Evolutionary conservation across 805 yeast species (phyloP), one percentile per base, ranked within the genome.

Genomic region (Nakazawaea siamensis): DNA sequence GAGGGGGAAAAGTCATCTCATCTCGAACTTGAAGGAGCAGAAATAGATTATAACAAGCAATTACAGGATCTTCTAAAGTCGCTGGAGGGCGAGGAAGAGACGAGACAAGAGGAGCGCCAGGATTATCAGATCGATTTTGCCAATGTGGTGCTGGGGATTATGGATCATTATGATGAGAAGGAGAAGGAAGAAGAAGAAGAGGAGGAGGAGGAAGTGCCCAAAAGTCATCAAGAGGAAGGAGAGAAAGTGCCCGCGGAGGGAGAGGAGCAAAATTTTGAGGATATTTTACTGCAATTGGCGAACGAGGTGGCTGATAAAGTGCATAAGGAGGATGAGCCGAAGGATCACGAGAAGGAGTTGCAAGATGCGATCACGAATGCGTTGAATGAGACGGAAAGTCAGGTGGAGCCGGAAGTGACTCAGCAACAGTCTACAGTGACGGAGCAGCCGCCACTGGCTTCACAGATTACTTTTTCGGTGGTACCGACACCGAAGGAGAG

Each of bases 281-380:
- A 35, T 21, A 30, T 35, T 11, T 30, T 35, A 18, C 31, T 31
- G 13, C 38, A 35, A 13, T 30, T 35, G n/a, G 34, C 34, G 9
- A 30, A 27, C 21, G 38, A 35, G 15, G 34, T 15, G 6, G 31
- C 21, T 5, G 34, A 30, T 19, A 35, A 37, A 27, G 39, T 26
- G 15, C 30, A 39, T 19, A 33, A 31, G 15, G 38, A 38, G 12
- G 38, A 31, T 10, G 4, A 9, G 18, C 7, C 11, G n/a, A 19
- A 19, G 23, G 25, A 20, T 20, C 23, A 20, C 10, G 51, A 49
- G 15, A 18, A 38, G 13, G 50, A 44, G 9, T 32, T 47, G 29
- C 32, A 39, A 12, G 35, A 39, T 16, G 49, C 48, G 1, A 45
- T 49, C 26, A 40, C 45, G 3, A 40, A 42, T 21, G 49, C 49